Evolutionary conservation across 495 filamentous ascomycete species (phyloP), one percentile per base, ranked within the genome.

Genomic region (Trichoderma virens): DNA sequence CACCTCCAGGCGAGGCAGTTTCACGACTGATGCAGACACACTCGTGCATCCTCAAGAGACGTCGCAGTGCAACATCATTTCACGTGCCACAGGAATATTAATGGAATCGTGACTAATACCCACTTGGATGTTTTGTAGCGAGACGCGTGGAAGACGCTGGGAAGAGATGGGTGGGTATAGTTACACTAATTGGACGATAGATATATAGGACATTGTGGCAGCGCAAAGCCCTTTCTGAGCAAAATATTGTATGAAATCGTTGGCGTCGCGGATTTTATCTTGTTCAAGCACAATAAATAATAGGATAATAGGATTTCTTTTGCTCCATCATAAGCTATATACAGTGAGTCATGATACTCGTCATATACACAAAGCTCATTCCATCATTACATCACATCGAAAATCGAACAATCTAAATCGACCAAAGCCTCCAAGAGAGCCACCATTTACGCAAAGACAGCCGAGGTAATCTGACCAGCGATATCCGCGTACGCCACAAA

Each of bases 401-500:
- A n/a, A n/a, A n/a, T n/a, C n/a, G n/a, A n/a, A n/a, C n/a, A n/a
- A n/a, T n/a, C n/a, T n/a, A n/a, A n/a, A n/a, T n/a, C n/a, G n/a
- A n/a, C n/a, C n/a, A n/a, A 35, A 13, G 34, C 34, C 13, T 35
- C 2, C 34, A 35, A 35, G 34, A 35, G 34, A 3, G 1, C 2
- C 34, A 13, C 6, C 34, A 35, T 35, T 30, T 9, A n/a, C 51
- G 9, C 79, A 79, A 86, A 90, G 64, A 88, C 77, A 20, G 86
- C 82, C 70, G 81, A 80, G 59, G 81, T 88, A 62, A 88, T 72
- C 61, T 77, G 69, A 27, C 84, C 85, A 62, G 79, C 66, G 30
- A 82, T 67, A 43, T 80, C 76, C 8, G 82, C 70, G 64, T 74
- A 67, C 14, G 79, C 85, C 2, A 82, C 70, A 63, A 76, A 73